These are phyloP conservation scores for Phoenix roebelenii DNA, from an alignment of 176 grass and related monocot genomes.

Conservation along the genomic window DNA sequence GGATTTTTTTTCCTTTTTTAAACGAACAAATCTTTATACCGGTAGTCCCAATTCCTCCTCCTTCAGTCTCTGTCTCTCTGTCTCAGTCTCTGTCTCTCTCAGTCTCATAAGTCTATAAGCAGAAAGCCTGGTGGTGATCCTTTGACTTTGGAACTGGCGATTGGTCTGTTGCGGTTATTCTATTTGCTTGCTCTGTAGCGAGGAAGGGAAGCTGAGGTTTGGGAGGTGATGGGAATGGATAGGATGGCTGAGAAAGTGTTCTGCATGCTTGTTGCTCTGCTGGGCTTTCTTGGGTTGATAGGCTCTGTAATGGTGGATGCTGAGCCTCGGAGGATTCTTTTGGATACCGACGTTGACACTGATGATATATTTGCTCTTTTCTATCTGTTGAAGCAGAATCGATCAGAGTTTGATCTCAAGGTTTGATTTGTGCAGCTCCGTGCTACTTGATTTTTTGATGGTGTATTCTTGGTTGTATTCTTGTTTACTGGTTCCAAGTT, in stretches of 20 bases:
- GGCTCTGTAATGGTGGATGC: not conserved
- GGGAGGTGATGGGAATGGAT: no score
- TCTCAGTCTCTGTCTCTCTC: not conserved
- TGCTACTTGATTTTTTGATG: no score
- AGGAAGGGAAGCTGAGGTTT: not conserved
- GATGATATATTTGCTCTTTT: slow-evolving; percentile 74
- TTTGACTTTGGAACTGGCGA: no score
- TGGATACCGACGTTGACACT: slow-evolving; percentile 67
- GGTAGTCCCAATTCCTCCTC: not conserved
- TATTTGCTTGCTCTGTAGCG: no score
- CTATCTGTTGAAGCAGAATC: slow-evolving; percentile 84
- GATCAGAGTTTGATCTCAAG: slow-evolving; percentile 67
- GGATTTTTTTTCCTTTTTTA: no score
- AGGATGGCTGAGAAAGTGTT: not conserved
- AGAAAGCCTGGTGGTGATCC: not conserved
- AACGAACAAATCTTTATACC: no score
- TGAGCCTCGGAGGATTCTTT: slow-evolving; percentile 35
- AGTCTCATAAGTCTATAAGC: not conserved
- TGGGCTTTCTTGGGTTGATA: not conserved
- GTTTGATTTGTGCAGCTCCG: slow-evolving; percentile 18
- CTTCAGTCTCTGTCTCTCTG: not conserved
- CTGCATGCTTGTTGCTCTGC: not conserved
- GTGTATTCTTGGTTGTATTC: not conserved
- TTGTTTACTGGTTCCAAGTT: no score
- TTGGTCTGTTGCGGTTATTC: no score